These are phyloP conservation scores for Allodekkera sacchari DNA, from an alignment of 805 yeast genomes.

Conservation along the genomic window DNA sequence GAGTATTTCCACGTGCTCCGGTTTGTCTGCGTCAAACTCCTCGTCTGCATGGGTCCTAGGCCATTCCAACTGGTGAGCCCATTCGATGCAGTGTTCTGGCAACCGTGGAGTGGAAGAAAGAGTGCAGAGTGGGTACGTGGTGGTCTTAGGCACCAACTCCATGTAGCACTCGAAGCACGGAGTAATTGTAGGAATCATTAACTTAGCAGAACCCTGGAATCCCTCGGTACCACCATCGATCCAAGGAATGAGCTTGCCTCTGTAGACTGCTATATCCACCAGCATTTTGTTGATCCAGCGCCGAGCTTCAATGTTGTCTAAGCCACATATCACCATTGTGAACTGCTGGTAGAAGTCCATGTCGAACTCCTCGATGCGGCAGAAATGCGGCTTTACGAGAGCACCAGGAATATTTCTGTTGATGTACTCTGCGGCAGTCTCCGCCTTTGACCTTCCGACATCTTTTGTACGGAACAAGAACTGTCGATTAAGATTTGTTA, in stretches of 20 bases:
- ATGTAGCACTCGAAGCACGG: constrained; percentile 93
- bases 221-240: constrained; percentile 97
- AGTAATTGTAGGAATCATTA: constrained; percentile 74
- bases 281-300: constrained; percentile 77
- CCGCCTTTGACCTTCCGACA: constrained; percentile 60
- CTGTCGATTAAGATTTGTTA: constrained; percentile 71
- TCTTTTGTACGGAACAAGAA: constrained; percentile 55
- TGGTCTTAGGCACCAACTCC: constrained; percentile 56
- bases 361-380: constrained; percentile 57
- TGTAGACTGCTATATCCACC: constrained; percentile 49
- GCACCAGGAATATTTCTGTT: constrained; percentile 28
- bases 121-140: constrained; percentile 84
- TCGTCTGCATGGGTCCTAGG: constrained; percentile 37
- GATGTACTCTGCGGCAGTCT: constrained; percentile 54
- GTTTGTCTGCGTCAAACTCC: constrained; percentile 59
- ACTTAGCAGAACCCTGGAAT: constrained; percentile 82
- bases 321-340: constrained; percentile 71
- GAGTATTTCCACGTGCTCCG: constrained; percentile 59
- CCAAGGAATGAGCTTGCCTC: constrained; percentile 49
- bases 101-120: constrained; percentile 90
- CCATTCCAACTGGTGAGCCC: constrained; percentile 78
- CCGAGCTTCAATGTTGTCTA: constrained; percentile 85
- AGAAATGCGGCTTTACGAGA: constrained; percentile 46
- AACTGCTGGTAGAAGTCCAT: constrained; percentile 59
- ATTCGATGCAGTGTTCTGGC: constrained; percentile 92